Evolutionary conservation across 2,329 filamentous ascomycete species (phyloP).

Genomic region (Cladorrhinum sp.): DNA sequence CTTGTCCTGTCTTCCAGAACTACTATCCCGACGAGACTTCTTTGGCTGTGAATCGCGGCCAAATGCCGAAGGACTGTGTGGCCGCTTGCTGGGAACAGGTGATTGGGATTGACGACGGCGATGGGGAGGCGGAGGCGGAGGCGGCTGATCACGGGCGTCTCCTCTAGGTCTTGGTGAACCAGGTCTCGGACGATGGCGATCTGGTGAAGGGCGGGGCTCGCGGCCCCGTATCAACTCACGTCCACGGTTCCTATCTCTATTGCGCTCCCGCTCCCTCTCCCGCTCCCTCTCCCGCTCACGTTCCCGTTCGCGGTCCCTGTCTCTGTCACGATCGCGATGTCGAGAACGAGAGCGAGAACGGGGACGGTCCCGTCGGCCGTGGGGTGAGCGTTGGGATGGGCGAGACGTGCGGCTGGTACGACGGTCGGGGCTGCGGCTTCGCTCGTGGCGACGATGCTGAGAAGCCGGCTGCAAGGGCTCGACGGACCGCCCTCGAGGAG

Average conservation of each 20-base stretch:
- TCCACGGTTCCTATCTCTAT: slow-evolving; percentile 10
- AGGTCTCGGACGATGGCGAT: slow-evolving; percentile 13
- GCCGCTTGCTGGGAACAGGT: slow-evolving; percentile 30
- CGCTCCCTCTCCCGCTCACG: slow-evolving; percentile 7
- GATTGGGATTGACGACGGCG: slow-evolving; percentile 26
- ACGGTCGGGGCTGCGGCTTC: slow-evolving; percentile 22
- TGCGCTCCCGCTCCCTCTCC: slow-evolving; percentile 7
- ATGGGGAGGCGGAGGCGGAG: slow-evolving; percentile 8
- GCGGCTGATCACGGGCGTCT: slow-evolving; percentile 15
- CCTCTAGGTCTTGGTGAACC: slow-evolving; percentile 14
- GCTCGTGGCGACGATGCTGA: slow-evolving; percentile 20
- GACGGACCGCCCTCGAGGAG: slow-evolving; percentile 14
- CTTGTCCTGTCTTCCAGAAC: slow-evolving; percentile 20
- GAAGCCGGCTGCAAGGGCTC: slow-evolving; percentile 18
- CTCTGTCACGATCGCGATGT: slow-evolving; percentile 10
- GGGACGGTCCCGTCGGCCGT: slow-evolving; percentile 23
- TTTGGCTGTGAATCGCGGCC: slow-evolving; percentile 23
- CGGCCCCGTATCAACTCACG: slow-evolving; percentile 9
- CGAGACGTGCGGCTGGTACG: slow-evolving; percentile 15
- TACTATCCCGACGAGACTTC: slow-evolving; percentile 25
- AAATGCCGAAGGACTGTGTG: slow-evolving; percentile 29
- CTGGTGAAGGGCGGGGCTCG: slow-evolving; percentile 19
- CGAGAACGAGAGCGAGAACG: slow-evolving; percentile 7
- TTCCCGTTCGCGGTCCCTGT: slow-evolving; percentile 5
- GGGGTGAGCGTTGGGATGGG: slow-evolving; percentile 21